phyloP scores from a whole-genome alignment of 2,329 filamentous ascomycete genomes.

The Chaetomium sp. region DNA sequence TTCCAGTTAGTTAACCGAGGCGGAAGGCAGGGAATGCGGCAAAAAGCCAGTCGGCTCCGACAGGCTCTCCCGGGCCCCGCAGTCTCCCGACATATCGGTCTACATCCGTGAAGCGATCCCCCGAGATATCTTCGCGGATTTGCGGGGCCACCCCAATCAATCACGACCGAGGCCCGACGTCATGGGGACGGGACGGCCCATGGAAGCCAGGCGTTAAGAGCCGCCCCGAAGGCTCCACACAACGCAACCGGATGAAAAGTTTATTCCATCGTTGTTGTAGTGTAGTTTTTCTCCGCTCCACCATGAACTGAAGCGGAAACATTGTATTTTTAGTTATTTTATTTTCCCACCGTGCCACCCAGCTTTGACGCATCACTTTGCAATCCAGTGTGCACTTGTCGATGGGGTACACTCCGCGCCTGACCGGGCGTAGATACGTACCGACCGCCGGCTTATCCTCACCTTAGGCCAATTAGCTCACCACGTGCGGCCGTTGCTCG shows the following conservation, averaged over 20 bases:
- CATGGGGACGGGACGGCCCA: conserved; percentile 12
- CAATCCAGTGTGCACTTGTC: no score
- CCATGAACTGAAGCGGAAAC: no score
- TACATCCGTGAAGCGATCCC: conserved; percentile 2
- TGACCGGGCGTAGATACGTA: no score
- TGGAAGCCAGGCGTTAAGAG: not conserved
- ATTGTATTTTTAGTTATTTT: no score
- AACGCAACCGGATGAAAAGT: no score
- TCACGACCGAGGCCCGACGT: conserved; percentile 15
- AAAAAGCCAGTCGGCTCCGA: not conserved
- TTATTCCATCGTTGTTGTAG: no score
- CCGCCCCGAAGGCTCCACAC: no score
- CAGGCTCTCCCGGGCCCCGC: not conserved
- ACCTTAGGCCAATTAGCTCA: conserved; percentile 22
- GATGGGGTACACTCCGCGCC: no score
- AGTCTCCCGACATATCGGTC: not conserved
- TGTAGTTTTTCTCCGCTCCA: no score
- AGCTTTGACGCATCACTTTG: no score
- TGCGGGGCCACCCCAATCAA: conserved; percentile 19
- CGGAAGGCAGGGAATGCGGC: not conserved
- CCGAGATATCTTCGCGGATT: conserved; percentile 22
- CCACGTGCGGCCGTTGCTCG: conserved; percentile 23
- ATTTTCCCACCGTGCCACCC: no score
- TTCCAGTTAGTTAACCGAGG: no score
- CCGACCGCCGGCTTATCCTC: not conserved